Percentiles rank a stretch among this genome's conserved stretches.
Conservation (phyloP, 2,329 filamentous ascomycete species). For the Didymosphaeria variabile region DNA sequence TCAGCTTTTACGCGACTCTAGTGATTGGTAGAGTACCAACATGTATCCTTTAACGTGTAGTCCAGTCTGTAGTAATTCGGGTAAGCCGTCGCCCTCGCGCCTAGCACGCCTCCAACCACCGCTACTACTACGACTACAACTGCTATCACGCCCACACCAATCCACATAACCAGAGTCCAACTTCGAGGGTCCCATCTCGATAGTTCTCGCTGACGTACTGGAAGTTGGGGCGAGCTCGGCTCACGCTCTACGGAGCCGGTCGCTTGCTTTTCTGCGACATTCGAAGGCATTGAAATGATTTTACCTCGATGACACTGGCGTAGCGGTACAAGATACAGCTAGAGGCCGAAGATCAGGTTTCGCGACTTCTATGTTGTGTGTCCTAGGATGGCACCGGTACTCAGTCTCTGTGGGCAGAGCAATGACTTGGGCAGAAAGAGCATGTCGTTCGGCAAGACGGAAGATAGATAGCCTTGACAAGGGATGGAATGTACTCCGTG, state of each 20-base stretch:
- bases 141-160: conserved; percentile 14
- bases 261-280: conserved; percentile 12
- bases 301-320: neutral
- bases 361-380: neutral
- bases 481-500: conserved; percentile 12
- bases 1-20: neutral
- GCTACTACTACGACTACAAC: conserved; percentile 17
- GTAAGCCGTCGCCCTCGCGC: conserved; percentile 27
- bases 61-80: conserved; percentile 29
- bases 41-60: conserved; percentile 31
- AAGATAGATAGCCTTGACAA: conserved; percentile 9
- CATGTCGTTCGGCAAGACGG: neutral
- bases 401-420: neutral
- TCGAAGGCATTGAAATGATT: neutral
- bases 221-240: conserved; percentile 5
- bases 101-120: conserved; percentile 26
- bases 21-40: conserved; percentile 4
- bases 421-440: neutral
- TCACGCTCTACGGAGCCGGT: neutral
- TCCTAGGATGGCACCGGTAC: neutral
- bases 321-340: neutral
- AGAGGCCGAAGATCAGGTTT: neutral
- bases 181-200: conserved; percentile 20
- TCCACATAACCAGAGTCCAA: conserved; percentile 24
- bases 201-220: neutral